Base-by-base conservation (phyloP, 306 rosid genomes). In the Herpetospermum pedunculosum region DNA sequence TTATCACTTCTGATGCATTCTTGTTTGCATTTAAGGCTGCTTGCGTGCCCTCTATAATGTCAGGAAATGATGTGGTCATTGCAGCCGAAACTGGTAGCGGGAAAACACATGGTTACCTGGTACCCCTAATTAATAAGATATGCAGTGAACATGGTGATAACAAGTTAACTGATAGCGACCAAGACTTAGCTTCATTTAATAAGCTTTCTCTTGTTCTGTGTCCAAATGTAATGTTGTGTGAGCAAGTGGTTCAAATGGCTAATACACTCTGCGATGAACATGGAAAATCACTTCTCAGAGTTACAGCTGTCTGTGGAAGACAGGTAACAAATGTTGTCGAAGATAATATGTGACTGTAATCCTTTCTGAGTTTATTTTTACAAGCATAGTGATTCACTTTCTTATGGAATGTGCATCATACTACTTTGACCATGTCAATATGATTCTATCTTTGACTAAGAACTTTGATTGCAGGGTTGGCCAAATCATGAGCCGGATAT, bases 61-160 rank as follows among this genome's bases (percentile, higher is more conserved):
- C 95, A 41, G 97, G 88, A 62, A 88, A 86, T 76, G 98, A 94
- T 81, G 90, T 86, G 79, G 77, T 94, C 71, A 83, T 94, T 78
- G 98, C 98, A 11, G 98, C 98, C 0, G 98, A 94, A 90, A 94
- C 97, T 1, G 98, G 98, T 11, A 91, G 98, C 77, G 97, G 98
- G 26, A 90, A 93, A 85, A 93, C 98, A 16, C 90, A 94, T 75
- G 83, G 95, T 65, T 94, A 91, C 71, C 88, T 94, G 14, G 87
- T 74, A 68, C 98, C 96, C 76, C 79, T 94, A 28, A 87, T 94
- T 64, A 84, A 89, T 80, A 85, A 77, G 78, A 83, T 94, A 13
- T 77, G 84, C 41, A 77, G 25, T 57, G 79, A 67, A 30, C 62
- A 34, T 15, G 75, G 83, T n/a, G 80, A 79, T 23, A 76, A 80